A percentile compares a stretch with the other conserved stretches of the same genome.
Evolutionary conservation across 768 basidiomycete species (phyloP).

Genomic region (Fibroporia radiculosa): DNA sequence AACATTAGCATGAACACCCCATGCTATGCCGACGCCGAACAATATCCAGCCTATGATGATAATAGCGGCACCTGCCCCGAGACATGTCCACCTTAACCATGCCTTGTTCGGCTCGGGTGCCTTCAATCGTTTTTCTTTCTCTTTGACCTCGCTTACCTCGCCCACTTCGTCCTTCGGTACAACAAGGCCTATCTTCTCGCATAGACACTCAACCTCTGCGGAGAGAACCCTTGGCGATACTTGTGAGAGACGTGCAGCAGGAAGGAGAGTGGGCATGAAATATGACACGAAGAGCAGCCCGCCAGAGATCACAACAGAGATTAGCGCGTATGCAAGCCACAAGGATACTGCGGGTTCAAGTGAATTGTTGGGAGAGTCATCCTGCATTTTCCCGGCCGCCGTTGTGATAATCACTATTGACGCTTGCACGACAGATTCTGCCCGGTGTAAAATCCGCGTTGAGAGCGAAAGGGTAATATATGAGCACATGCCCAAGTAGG

Average conservation of each 20-base stretch:
- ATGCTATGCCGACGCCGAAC: slow-evolving; percentile 34
- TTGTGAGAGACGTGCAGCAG: slow-evolving; percentile 32
- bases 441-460: background rate
- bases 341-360: slow-evolving; percentile 30
- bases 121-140: slow-evolving; percentile 26
- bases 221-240: slow-evolving; percentile 24
- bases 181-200: slow-evolving; percentile 8
- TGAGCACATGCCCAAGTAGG: background rate
- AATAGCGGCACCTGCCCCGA: slow-evolving; percentile 18
- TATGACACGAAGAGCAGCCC: slow-evolving; percentile 25
- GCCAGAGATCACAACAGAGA: slow-evolving; percentile 28
- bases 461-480: background rate
- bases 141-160: slow-evolving; percentile 14
- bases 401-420: slow-evolving; percentile 36
- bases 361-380: slow-evolving; percentile 25
- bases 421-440: slow-evolving; percentile 30
- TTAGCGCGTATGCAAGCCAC: slow-evolving; percentile 33
- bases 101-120: slow-evolving; percentile 13
- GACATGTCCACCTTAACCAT: slow-evolving; percentile 16
- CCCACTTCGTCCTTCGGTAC: slow-evolving; percentile 13
- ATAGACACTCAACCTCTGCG: slow-evolving; percentile 26
- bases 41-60: slow-evolving; percentile 34
- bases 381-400: slow-evolving; percentile 34
- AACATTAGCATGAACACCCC: slow-evolving; percentile 34
- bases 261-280: slow-evolving; percentile 22